Evolutionary conservation across 1,139 yeast species (phyloP).

Genomic region (Scheffersomyces titani): DNA sequence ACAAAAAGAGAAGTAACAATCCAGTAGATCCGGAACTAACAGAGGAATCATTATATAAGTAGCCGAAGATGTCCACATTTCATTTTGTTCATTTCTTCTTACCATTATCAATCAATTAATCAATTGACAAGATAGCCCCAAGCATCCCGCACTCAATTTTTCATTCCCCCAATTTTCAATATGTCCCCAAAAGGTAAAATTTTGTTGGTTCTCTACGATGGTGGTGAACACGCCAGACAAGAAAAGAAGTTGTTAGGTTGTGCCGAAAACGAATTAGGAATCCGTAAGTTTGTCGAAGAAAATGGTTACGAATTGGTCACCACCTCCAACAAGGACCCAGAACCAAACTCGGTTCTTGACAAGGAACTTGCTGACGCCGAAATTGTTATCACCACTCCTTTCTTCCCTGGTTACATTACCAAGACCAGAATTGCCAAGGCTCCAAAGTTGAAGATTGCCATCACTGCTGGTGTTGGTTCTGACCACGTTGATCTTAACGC

Average conservation of each 20-base stretch:
- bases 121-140: neutral
- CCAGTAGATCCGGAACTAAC: neutral
- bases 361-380: slow-evolving; percentile 70
- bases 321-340: slow-evolving; percentile 73
- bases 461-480: slow-evolving; percentile 86
- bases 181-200: slow-evolving; percentile 43
- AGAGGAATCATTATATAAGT: neutral
- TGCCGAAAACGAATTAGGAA: slow-evolving; percentile 75
- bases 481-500: slow-evolving; percentile 79
- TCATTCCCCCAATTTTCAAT: neutral
- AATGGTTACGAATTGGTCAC: slow-evolving; percentile 70
- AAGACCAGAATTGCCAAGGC: slow-evolving; percentile 68
- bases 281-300: slow-evolving; percentile 62
- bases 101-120: neutral
- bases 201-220: slow-evolving; percentile 57
- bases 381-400: slow-evolving; percentile 78
- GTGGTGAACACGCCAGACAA: slow-evolving; percentile 58
- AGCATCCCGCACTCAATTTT: neutral
- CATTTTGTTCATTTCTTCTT: neutral
- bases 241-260: slow-evolving; percentile 67
- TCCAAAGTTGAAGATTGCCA: slow-evolving; percentile 67
- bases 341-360: slow-evolving; percentile 55
- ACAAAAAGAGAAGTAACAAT: neutral
- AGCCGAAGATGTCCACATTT: neutral
- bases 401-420: slow-evolving; percentile 79